Percentiles rank a stretch among this genome's conserved stretches.
Evolutionary conservation across 805 yeast species (phyloP).

Genomic region (Scheffersomyces coipomensis): DNA sequence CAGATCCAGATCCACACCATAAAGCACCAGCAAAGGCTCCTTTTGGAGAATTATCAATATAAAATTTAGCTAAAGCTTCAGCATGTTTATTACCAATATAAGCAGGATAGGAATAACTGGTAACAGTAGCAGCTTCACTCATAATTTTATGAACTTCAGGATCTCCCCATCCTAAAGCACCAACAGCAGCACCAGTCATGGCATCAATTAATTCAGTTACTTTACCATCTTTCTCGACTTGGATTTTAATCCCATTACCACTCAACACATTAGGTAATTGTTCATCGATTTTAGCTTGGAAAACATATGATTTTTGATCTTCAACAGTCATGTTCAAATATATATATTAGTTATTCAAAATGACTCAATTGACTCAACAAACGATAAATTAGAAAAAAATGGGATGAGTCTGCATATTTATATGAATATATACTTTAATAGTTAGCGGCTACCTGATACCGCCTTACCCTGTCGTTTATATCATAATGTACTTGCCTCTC

Average conservation of each 20-base stretch:
- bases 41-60: conserved; percentile 38
- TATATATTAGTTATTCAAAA: no score
- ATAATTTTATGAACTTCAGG: conserved; percentile 17
- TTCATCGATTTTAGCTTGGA: conserved; percentile 41
- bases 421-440: no score
- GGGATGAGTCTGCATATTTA: no score
- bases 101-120: conserved; percentile 24
- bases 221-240: conserved; percentile 37
- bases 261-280: conserved; percentile 37
- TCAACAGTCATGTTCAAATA: not conserved
- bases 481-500: no score
- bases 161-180: conserved; percentile 34
- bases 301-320: conserved; percentile 31
- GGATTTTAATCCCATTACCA: conserved; percentile 43
- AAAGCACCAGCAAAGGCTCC: conserved; percentile 43
- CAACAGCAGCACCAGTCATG: conserved; percentile 31
- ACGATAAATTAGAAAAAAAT: no score
- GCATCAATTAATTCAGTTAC: conserved; percentile 22
- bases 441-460: no score
- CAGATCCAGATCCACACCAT: conserved; percentile 34
- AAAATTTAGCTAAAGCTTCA: conserved; percentile 24
- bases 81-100: conserved; percentile 20
- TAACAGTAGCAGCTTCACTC: conserved; percentile 18
- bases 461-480: no score
- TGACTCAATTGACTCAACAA: no score